Evolutionary conservation across 1,284 basidiomycete genomes (phyloP), one percentile per base, ranked within the genome.

Genomic region (Ustilago sp.): DNA sequence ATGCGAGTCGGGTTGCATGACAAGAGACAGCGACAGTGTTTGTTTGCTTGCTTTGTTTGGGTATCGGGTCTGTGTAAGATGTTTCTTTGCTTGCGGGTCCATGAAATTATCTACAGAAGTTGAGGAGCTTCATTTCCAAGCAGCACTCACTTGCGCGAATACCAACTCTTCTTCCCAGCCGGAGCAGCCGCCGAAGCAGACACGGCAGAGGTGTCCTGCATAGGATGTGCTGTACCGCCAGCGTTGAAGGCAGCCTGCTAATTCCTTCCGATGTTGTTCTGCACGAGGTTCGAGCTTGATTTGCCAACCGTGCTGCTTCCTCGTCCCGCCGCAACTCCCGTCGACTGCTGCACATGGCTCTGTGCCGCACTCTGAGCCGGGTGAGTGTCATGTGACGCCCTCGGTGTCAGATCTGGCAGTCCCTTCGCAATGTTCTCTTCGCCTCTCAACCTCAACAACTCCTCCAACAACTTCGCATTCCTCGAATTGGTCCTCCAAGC

Each of bases 401-500:
- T 52, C 17, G 80, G 77, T 12, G 80, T 82, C 8, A 82, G 55
- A 50, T 74, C 71, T 7, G 74, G 65, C 28, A 82, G 43, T 4
- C 80, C 80, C 2, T 72, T 66, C 0, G 80, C 70, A 8, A 82
- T 81, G 64, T 81, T 76, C 63, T 82, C 77, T 47, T 81, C 77
- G 8, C 80, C 80, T 48, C 67, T 64, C 41, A 78, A 58, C n/a
- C 79, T 61, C 7, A 82, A 23, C 60, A 79, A 55, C 36, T 84
- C 77, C 54, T 85, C 83, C 8, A 85, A 63, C 55, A 86, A 62
- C 45, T 79, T 84, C 3, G 93, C 94, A 83, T 97, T 97, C 74
- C 95, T 89, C 50, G 91, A 93, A 87, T 97, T 98, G n/a, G 94
- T 91, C 85, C 94, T 95, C 89, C 89, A 96, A 87, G 87, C 56